Base-by-base conservation (phyloP, 2,329 filamentous ascomycete genomes). In the Fusarium circinatum region DNA sequence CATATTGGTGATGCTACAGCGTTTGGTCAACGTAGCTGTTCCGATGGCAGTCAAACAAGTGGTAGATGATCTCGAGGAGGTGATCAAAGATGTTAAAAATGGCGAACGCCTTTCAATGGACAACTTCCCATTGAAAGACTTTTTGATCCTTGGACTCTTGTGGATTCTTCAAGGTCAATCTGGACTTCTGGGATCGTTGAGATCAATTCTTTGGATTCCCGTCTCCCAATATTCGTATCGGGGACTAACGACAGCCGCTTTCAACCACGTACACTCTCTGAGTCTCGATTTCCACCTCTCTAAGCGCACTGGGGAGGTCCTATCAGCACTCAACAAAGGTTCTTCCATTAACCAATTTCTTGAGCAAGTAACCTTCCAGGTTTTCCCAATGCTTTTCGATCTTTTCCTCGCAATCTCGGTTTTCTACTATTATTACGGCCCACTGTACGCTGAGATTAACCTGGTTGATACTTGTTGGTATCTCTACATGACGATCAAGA, bases 181-280 rank as follows among this genome's bases (percentile, higher is more conserved):
- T 68, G 96, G 96, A 26, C 85, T 98, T 52, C 88, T 99, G 39
- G 95, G 95, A 13, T 96, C 94, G 4, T 78, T 93, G 39, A 90
- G 96, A 73, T 93, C 94, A 28, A 90, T 94, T 41, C 86, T 99
- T 39, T 99, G 96, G 96, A 96, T 99, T 57, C 96, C 96, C 0
- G 95, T 99, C 65, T 94, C 95, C 41, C 96, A 99, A 82, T 98
- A 98, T 82, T 98, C 96, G 1, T 99, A 98, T 83, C 92, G 94
- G 79, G 94, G 96, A 73, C 88, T 99, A 66, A 98, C 95, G 11
- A 96, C 96, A 5, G 95, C 96, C 22, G 94, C 96, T 17, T 99
- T 99, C 80, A 96, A 98, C 84, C 96, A 99, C 81, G 96, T 99
- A 28, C 96, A 99, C 82, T 92, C 93, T 57, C 90, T 99, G 39